phyloP scores from a whole-genome alignment of 2,329 filamentous ascomycete genomes.

The Fusarium sp. region DNA sequence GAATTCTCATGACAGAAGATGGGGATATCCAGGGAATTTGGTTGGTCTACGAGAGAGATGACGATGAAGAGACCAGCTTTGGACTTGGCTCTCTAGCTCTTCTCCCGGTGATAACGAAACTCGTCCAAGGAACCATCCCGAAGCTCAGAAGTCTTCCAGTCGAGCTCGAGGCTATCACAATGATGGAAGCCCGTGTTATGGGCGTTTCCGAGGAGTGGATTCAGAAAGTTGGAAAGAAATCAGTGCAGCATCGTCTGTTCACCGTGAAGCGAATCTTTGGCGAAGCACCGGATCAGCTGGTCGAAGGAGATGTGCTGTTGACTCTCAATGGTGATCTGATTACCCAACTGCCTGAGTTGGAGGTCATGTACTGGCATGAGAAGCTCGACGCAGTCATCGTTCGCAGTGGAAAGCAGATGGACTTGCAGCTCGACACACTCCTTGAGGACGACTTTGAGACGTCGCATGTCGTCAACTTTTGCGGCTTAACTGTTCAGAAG shows the following conservation, averaged over 20 bases:
- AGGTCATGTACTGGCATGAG: constrained; percentile 94
- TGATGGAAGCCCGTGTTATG: constrained; percentile 97
- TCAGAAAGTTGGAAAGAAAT: constrained; percentile 86
- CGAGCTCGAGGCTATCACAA: constrained; percentile 93
- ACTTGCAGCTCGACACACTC: constrained; percentile 83
- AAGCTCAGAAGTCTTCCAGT: constrained; percentile 90
- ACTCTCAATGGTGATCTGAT: constrained; percentile 91
- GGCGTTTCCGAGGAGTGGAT: constrained; percentile 97
- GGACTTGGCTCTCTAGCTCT: constrained; percentile 89
- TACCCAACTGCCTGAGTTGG: constrained; percentile 90
- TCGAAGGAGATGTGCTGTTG: constrained; percentile 92
- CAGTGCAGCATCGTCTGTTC: constrained; percentile 93
- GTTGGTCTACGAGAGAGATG: constrained; percentile 75
- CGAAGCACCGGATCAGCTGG: constrained; percentile 64
- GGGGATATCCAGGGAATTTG: constrained; percentile 94
- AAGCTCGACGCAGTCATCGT: constrained; percentile 86
- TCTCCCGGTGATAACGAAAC: constrained; percentile 85
- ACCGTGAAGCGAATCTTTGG: constrained; percentile 91
- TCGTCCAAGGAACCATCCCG: constrained; percentile 81
- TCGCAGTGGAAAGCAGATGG: constrained; percentile 83
- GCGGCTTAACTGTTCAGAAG: constrained; percentile 89
- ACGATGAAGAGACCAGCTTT: constrained; percentile 55
- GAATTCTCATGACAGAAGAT: constrained; percentile 88
- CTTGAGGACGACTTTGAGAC: constrained; percentile 92
- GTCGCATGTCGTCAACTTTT: constrained; percentile 90